These are phyloP conservation scores for Rhododendron griersonianum DNA, from an alignment of 148 eudicot species.

Conservation along the genomic window DNA sequence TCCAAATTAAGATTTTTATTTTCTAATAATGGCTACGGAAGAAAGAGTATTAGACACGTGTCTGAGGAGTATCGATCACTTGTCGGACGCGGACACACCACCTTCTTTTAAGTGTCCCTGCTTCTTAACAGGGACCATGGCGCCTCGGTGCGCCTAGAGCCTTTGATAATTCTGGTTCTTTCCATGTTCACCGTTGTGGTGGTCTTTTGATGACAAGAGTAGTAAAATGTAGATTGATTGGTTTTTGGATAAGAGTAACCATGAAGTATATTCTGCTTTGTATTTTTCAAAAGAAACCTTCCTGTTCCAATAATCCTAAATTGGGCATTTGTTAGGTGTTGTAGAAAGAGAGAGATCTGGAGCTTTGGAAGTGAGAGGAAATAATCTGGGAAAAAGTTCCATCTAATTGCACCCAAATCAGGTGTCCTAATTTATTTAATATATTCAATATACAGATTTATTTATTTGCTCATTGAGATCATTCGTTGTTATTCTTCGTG, in stretches of 20 bases:
- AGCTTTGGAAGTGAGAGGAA: neutral
- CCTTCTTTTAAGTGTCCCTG: too few relatives aligned
- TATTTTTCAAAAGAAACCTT: neutral
- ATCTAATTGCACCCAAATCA: neutral
- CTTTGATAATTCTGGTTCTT: neutral
- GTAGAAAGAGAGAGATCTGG: neutral
- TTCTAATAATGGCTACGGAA: too few relatives aligned
- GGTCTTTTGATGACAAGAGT: neutral
- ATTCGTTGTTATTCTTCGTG: neutral
- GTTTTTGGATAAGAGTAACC: neutral
- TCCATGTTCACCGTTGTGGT: neutral
- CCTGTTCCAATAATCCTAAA: neutral
- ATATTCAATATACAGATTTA: neutral
- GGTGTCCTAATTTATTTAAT: neutral
- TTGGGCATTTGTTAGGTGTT: neutral
- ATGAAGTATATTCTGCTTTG: neutral
- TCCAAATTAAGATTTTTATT: too few relatives aligned
- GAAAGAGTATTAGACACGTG: neutral
- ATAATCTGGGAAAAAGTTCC: neutral
- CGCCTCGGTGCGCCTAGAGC: neutral
- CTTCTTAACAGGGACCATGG: neutral
- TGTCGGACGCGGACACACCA: too few relatives aligned
- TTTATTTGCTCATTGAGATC: neutral
- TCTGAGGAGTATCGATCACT: neutral
- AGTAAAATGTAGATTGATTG: neutral